Evolutionary conservation across 768 basidiomycete species (phyloP), one percentile per base, ranked within the genome.

Genomic region (Tricholoma terreum): DNA sequence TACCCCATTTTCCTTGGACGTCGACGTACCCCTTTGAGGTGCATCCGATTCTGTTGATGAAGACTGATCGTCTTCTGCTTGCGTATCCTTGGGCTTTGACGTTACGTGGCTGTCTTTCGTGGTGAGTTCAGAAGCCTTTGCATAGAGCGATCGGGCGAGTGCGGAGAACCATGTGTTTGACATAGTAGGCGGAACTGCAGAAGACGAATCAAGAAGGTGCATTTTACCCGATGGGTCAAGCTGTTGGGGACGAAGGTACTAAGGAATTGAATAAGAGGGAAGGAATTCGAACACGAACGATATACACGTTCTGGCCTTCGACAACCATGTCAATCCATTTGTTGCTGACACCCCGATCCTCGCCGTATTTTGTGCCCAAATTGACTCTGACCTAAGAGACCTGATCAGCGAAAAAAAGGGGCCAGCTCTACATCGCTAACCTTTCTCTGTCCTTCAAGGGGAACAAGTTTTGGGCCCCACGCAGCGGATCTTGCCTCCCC

Each of bases 281-380:
- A 48, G 40, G 40, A 30, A 40, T 12, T 50, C 3, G 21, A 27
- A 35, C 48, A 80, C 89, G 69, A 67, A 92, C 90, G 56, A 93
- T 78, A 72, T 82, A 94, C 38, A 94, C 90, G 35, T 85, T 67
- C 42, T 81, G 75, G 43, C 85, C 85, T 57, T 92, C 89, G 10
- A 95, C 92, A 17, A 92, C 78, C 85, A 93, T 85, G 58, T 94
- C 91, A 57, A 93, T 75, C 73, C 74, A 80, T 68, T 79, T 82
- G 7, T 78, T 81, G 30, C 71, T 68, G 21, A 74, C 66, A 15
- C 86, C 87, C 6, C 40, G 6, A 21, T 21, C 40, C 53, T 83
- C 84, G 57, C 83, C 85, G 61, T 72, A 69, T 12, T 52, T 35
- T 30, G 81, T 84, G 11, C 86, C 85, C 4, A 89, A 71, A 65